A percentile compares a stretch with the other conserved stretches of the same genome.
Evolutionary conservation across 164 flowering plant species (phyloP).

Genomic region (Macadamia integrifolia): DNA sequence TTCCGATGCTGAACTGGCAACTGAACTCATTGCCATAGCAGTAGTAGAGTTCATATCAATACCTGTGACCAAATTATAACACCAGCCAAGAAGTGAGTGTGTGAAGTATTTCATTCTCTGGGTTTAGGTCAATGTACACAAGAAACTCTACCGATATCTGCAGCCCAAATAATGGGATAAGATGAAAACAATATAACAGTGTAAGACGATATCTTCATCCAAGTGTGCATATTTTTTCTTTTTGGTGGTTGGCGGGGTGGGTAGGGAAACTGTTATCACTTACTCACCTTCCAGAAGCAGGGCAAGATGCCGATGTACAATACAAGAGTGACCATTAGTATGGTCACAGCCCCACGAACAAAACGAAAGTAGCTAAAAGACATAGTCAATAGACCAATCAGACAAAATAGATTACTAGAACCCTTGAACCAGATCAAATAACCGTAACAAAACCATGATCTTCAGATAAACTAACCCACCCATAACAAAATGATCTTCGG

Average conservation of each 20-base stretch:
- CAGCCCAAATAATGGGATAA: conserved; percentile 12
- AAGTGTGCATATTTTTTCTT: too few relatives aligned
- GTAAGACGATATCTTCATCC: not conserved
- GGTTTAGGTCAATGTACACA: conserved; percentile 38
- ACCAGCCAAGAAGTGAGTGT: conserved; percentile 85
- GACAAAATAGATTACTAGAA: not conserved
- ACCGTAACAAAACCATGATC: not conserved
- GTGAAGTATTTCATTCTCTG: conserved; percentile 77
- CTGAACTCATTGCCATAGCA: too few relatives aligned
- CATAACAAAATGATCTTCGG: not conserved
- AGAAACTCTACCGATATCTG: conserved; percentile 77
- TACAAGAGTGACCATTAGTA: conserved; percentile 68
- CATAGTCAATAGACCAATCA: conserved; percentile 1
- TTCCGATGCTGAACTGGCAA: too few relatives aligned
- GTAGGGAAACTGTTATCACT: not conserved
- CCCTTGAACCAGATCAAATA: too few relatives aligned
- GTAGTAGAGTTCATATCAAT: not conserved
- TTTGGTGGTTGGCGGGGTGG: not conserved
- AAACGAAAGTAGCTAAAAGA: conserved; percentile 78
- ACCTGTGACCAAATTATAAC: conserved; percentile 97
- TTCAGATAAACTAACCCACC: too few relatives aligned
- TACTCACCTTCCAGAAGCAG: conserved; percentile 89
- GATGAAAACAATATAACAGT: not conserved
- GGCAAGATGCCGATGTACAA: conserved; percentile 77
- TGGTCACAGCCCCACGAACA: conserved; percentile 70